These are phyloP conservation scores for Aegilops sharonensis DNA, from an alignment of 176 grass and related monocot species.

Conservation along the genomic window DNA sequence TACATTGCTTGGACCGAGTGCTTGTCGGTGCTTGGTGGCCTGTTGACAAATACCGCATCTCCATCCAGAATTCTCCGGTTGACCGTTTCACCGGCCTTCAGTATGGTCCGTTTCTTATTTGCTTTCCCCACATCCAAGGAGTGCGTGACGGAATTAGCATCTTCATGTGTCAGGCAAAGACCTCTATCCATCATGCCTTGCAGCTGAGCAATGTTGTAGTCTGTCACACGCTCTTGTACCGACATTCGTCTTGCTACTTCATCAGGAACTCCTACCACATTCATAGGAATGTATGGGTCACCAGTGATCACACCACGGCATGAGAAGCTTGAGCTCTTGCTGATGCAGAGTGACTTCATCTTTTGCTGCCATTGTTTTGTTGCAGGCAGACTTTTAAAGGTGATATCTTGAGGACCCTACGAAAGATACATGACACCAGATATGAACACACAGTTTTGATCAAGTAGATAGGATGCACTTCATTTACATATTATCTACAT, in stretches of 20 bases:
- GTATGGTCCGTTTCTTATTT: slow-evolving; percentile 36
- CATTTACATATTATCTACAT: slow-evolving; percentile 4
- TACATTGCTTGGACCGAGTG: slow-evolving; percentile 56
- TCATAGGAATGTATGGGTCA: slow-evolving; percentile 61
- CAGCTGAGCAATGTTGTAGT: slow-evolving; percentile 44
- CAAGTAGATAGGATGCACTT: neutral
- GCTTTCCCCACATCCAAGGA: slow-evolving; percentile 35
- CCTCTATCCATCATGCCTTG: slow-evolving; percentile 45
- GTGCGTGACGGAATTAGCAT: slow-evolving; percentile 36
- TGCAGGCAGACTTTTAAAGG: slow-evolving; percentile 27
- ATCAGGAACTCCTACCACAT: slow-evolving; percentile 53
- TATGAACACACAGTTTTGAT: slow-evolving; percentile 6
- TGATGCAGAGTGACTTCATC: slow-evolving; percentile 59
- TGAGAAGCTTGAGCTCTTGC: slow-evolving; percentile 62
- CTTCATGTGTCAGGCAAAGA: slow-evolving; percentile 55
- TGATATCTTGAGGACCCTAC: slow-evolving; percentile 40
- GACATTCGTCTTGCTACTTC: slow-evolving; percentile 60
- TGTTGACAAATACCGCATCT: slow-evolving; percentile 63
- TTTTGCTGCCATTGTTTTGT: slow-evolving; percentile 63
- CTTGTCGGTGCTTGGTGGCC: slow-evolving; percentile 65
- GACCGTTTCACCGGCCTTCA: slow-evolving; percentile 58
- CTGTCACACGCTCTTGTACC: slow-evolving; percentile 49
- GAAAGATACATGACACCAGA: slow-evolving; percentile 11
- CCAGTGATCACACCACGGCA: slow-evolving; percentile 62
- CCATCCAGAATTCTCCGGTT: slow-evolving; percentile 52